Percentiles rank a stretch among this genome's conserved stretches.
These are phyloP conservation scores for Pythium biforme DNA, from an alignment of 352 stramenopile species.

Conservation along the genomic window DNA sequence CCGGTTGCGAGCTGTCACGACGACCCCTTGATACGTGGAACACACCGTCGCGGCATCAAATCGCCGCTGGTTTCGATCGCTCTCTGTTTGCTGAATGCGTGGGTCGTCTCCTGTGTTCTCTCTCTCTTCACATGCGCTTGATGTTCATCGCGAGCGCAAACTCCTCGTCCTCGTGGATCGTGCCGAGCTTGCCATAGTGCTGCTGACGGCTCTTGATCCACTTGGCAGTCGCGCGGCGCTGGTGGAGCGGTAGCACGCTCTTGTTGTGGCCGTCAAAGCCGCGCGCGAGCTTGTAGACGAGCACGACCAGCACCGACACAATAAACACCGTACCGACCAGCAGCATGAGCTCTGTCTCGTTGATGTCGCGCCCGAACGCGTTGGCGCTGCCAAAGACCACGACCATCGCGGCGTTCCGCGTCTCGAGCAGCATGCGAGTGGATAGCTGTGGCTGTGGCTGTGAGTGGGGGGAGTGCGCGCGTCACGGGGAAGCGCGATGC, in stretches of 20 bases:
- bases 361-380: constrained; percentile 68
- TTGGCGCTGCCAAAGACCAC: constrained; percentile 73
- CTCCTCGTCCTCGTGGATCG: constrained; percentile 66
- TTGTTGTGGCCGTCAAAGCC: constrained; percentile 65
- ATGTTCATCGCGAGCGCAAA: constrained; percentile 36
- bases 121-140: constrained; percentile 50
- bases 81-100: not conserved
- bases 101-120: not conserved
- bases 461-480: not conserved
- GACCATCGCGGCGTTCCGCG: constrained; percentile 41
- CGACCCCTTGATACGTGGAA: too few species aligned
- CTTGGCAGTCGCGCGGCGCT: constrained; percentile 49
- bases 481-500: not conserved
- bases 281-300: constrained; percentile 75
- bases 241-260: constrained; percentile 36
- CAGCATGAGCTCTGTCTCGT: constrained; percentile 67
- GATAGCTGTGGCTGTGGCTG: not conserved
- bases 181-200: constrained; percentile 66
- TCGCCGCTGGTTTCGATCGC: too few species aligned
- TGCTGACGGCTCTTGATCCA: constrained; percentile 64
- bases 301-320: constrained; percentile 64
- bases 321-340: constrained; percentile 69
- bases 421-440: constrained; percentile 9
- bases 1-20: too few species aligned
- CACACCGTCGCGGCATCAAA: too few species aligned